These are phyloP conservation scores for Pythium rishiriense DNA, from an alignment of 352 stramenopile genomes.

Conservation along the genomic window DNA sequence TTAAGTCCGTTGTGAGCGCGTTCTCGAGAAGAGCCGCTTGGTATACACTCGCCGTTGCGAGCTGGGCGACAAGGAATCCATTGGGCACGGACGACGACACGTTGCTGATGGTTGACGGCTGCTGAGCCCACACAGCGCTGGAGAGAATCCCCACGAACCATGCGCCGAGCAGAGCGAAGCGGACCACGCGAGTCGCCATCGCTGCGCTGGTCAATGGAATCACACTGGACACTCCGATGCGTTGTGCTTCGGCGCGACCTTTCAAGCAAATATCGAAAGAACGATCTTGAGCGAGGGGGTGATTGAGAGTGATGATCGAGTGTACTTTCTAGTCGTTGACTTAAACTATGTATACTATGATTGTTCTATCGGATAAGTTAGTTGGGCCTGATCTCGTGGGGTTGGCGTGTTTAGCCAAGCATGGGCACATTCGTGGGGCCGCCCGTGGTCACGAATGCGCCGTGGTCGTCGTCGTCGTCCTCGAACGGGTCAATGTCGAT, in stretches of 20 bases:
- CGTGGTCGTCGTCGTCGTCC: constrained; percentile 10
- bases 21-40: constrained; percentile 7
- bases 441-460: constrained; percentile 7
- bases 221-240: too few relatives aligned
- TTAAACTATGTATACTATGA: constrained; percentile 16
- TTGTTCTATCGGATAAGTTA: constrained; percentile 13
- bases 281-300: not conserved
- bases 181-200: not conserved
- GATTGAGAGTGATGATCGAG: constrained; percentile 6
- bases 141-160: not conserved
- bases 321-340: constrained; percentile 13
- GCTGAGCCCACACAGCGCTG: not conserved
- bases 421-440: constrained; percentile 18
- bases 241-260: not conserved
- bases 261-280: not conserved
- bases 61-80: constrained; percentile 13
- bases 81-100: not conserved
- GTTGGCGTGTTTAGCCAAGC: constrained; percentile 9
- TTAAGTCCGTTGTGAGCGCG: not conserved
- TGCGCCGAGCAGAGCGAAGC: not conserved
- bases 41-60: constrained; percentile 13
- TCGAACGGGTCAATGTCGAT: constrained; percentile 32
- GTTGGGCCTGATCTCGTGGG: too few relatives aligned
- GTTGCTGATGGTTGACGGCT: not conserved
- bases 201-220: not conserved